These are phyloP conservation scores for Laguncularia racemosa DNA, from an alignment of 345 rosid genomes.

Conservation along the genomic window DNA sequence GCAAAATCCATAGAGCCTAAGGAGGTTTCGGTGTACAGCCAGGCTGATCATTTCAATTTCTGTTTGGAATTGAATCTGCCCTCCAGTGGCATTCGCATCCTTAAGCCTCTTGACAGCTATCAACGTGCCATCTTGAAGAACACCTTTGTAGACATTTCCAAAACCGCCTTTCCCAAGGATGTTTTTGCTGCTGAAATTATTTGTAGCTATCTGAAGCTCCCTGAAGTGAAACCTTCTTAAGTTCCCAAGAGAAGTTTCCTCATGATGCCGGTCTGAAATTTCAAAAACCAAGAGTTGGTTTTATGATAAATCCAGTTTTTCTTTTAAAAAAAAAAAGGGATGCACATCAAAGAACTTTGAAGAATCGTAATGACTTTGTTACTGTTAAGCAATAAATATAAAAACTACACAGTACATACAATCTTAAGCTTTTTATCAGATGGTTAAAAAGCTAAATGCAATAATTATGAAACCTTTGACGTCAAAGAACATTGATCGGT, in stretches of 20 bases:
- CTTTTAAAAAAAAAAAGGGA: neutral
- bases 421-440: too few relatives aligned
- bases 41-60: slow-evolving; percentile 99
- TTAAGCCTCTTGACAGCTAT: slow-evolving; percentile 94
- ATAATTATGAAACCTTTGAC: slow-evolving; percentile 56
- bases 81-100: slow-evolving; percentile 37
- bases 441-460: neutral
- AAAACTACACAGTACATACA: too few relatives aligned
- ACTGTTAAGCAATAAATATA: too few relatives aligned
- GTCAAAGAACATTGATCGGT: slow-evolving; percentile 59
- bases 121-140: slow-evolving; percentile 66
- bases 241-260: slow-evolving; percentile 85
- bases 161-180: slow-evolving; percentile 94
- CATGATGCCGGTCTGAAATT: slow-evolving; percentile 45
- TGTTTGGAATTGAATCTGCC: slow-evolving; percentile 20
- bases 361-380: neutral
- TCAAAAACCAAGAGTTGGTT: neutral
- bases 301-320: neutral
- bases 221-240: slow-evolving; percentile 81
- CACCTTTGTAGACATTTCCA: slow-evolving; percentile 88
- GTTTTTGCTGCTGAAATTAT: slow-evolving; percentile 81
- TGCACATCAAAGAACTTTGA: neutral
- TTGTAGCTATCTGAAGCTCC: slow-evolving; percentile 77
- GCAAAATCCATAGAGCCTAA: slow-evolving; percentile 80
- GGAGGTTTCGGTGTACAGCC: slow-evolving; percentile 92